These are phyloP conservation scores for Boletellus emodensis DNA, from an alignment of 768 basidiomycete species.

Conservation along the genomic window DNA sequence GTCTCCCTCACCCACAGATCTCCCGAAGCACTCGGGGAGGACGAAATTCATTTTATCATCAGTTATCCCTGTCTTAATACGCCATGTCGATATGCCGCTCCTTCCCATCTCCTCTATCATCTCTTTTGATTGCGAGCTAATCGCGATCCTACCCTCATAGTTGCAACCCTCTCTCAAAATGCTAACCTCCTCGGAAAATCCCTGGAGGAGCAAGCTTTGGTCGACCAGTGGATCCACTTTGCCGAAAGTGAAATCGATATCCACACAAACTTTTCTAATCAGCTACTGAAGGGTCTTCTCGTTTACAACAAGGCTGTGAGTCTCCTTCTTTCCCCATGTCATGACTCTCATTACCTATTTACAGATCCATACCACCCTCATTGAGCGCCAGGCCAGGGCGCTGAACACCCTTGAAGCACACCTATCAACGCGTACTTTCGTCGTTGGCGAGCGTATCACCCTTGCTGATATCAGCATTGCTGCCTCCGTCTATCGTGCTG, in stretches of 20 bases:
- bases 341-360: background rate
- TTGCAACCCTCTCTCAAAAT: conserved; percentile 74
- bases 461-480: conserved; percentile 83
- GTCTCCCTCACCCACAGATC: conserved; percentile 34
- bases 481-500: conserved; percentile 50
- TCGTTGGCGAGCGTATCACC: conserved; percentile 92
- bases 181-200: conserved; percentile 69
- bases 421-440: conserved; percentile 78
- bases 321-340: conserved; percentile 6
- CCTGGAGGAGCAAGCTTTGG: conserved; percentile 61
- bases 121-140: conserved; percentile 15
- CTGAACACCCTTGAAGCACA: conserved; percentile 69
- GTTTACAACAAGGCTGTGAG: conserved; percentile 84
- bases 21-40: conserved; percentile 16
- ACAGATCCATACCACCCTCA: conserved; percentile 55
- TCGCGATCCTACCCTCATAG: conserved; percentile 37
- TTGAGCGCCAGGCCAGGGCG: conserved; percentile 52
- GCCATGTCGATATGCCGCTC: conserved; percentile 44
- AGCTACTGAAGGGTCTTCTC: conserved; percentile 44
- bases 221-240: conserved; percentile 85
- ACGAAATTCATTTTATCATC: conserved; percentile 36
- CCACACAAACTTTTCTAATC: conserved; percentile 35
- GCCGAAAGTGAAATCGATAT: conserved; percentile 59
- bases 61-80: conserved; percentile 75
- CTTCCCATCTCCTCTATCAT: background rate